Evolutionary conservation across 441 rosid species (phyloP).

Genomic region (Jatropha multifida): DNA sequence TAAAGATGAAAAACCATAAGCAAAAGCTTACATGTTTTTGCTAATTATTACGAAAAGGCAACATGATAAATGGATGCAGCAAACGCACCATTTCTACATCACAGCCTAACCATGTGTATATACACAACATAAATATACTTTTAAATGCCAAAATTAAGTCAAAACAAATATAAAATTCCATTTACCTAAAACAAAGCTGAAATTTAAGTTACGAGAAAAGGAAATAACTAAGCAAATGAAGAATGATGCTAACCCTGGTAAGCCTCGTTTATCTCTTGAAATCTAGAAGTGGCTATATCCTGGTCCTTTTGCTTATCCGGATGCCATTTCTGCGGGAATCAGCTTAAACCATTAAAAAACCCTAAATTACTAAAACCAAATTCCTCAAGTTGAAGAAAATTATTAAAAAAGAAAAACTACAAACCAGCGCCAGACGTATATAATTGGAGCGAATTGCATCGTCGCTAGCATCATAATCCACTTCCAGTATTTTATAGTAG

Average conservation of each 20-base stretch:
- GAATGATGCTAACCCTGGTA: constrained; percentile 53
- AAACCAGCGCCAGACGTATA: constrained; percentile 90
- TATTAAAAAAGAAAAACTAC: background rate
- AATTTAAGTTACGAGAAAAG: background rate
- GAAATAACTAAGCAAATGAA: background rate
- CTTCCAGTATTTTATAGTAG: constrained; percentile 82
- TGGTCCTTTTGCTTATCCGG: constrained; percentile 79
- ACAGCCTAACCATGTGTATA: background rate
- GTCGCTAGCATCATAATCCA: constrained; percentile 75
- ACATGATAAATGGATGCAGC: no score
- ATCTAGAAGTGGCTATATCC: constrained; percentile 63
- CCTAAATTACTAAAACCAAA: background rate
- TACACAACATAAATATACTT: background rate
- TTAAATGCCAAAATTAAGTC: constrained; percentile 4
- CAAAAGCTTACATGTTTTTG: no score
- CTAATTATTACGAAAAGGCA: no score
- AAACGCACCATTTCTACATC: no score
- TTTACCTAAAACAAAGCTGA: background rate
- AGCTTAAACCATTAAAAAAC: background rate
- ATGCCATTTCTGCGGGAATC: constrained; percentile 76
- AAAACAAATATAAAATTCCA: background rate
- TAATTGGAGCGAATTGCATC: constrained; percentile 85
- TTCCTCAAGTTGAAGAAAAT: background rate
- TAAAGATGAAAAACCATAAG: background rate
- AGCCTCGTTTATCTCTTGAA: constrained; percentile 98